These are phyloP conservation scores for Raffaelea arxii DNA, from an alignment of 2,329 filamentous ascomycete species.

Conservation along the genomic window DNA sequence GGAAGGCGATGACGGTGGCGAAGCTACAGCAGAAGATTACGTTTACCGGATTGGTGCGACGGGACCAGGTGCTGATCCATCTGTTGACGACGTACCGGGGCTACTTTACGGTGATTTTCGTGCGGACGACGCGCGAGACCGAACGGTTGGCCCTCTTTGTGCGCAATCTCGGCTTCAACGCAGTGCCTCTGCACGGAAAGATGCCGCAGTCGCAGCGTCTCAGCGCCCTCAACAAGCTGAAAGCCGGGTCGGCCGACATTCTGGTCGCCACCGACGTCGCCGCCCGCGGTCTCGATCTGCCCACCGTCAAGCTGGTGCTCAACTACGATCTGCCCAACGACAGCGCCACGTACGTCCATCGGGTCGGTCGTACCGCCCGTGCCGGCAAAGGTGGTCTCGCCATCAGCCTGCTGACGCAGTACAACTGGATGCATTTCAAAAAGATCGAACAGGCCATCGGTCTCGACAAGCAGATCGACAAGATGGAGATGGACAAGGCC, in stretches of 20 bases:
- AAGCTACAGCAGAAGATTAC: slow-evolving; percentile 80
- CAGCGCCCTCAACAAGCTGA: slow-evolving; percentile 85
- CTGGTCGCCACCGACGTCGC: slow-evolving; percentile 93
- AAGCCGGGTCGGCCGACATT: slow-evolving; percentile 68
- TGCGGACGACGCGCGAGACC: slow-evolving; percentile 82
- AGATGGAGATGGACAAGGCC: slow-evolving; percentile 63
- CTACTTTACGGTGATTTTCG: slow-evolving; percentile 84
- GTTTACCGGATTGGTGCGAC: slow-evolving; percentile 77
- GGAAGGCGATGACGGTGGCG: slow-evolving; percentile 61
- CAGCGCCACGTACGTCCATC: slow-evolving; percentile 84
- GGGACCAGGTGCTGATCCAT: slow-evolving; percentile 83
- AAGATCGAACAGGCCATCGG: slow-evolving; percentile 77
- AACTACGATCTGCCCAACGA: slow-evolving; percentile 80
- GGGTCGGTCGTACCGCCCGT: slow-evolving; percentile 79
- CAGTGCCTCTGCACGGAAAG: slow-evolving; percentile 88
- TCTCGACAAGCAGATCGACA: slow-evolving; percentile 52
- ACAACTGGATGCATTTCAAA: slow-evolving; percentile 71
- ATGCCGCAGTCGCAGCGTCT: slow-evolving; percentile 80
- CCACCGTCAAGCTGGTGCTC: slow-evolving; percentile 76
- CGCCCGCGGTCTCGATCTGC: slow-evolving; percentile 84
- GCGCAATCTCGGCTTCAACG: slow-evolving; percentile 74
- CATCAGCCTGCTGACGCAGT: slow-evolving; percentile 75
- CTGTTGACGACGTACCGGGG: slow-evolving; percentile 79
- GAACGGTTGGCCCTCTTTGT: slow-evolving; percentile 78
- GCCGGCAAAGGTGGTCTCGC: slow-evolving; percentile 79